Percentiles rank a stretch among this genome's conserved stretches.
phyloP scores from a whole-genome alignment of 371 early-diverging fungal species.

The Apophysomyces elegans region DNA sequence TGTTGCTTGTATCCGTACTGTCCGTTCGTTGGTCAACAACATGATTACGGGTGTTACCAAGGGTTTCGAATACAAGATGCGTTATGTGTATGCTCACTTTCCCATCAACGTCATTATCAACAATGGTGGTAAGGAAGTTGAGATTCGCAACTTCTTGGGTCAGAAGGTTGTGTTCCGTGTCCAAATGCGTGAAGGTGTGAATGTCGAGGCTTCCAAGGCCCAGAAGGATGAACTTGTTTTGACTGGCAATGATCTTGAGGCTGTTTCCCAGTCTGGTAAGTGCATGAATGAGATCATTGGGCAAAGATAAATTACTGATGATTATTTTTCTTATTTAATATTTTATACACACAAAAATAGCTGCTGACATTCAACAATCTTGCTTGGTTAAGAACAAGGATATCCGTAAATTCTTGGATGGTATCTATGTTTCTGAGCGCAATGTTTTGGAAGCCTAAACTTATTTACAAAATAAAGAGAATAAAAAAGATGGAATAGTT shows the following conservation, averaged over 20 bases:
- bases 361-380: constrained; percentile 83
- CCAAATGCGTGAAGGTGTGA: constrained; percentile 92
- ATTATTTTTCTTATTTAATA: background rate
- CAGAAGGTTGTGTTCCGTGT: constrained; percentile 95
- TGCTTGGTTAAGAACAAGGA: constrained; percentile 88
- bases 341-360: constrained; percentile 28
- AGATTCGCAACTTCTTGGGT: constrained; percentile 99
- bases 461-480: background rate
- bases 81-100: constrained; percentile 99
- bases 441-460: constrained; percentile 39
- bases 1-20: constrained; percentile 97
- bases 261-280: constrained; percentile 95
- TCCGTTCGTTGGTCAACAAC: constrained; percentile 77
- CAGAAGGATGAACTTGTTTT: constrained; percentile 98
- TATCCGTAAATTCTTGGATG: constrained; percentile 99
- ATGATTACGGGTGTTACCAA: constrained; percentile 48
- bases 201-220: constrained; percentile 78
- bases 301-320: background rate
- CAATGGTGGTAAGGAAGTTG: constrained; percentile 83
- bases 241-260: constrained; percentile 95
- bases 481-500: background rate
- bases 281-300: background rate
- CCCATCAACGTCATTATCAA: constrained; percentile 98
- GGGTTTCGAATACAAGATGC: constrained; percentile 99
- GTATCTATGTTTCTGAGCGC: constrained; percentile 97